Evolutionary conservation across 129 eudicot species (phyloP).

Genomic region (carrot (Daucus carota)): DNA sequence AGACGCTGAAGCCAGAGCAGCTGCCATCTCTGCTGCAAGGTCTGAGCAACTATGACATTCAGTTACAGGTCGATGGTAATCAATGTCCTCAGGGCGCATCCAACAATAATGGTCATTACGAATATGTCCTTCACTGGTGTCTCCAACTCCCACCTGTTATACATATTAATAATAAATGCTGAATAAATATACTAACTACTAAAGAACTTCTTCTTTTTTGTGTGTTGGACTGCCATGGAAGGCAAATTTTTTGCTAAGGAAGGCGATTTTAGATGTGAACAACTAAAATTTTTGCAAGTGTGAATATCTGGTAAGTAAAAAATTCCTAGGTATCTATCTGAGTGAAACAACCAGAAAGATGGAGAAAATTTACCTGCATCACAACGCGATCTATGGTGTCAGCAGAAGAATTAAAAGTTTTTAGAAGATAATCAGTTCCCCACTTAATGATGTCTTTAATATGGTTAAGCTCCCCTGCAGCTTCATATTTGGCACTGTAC

Average conservation of each 20-base stretch:
- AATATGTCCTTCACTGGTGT: no score
- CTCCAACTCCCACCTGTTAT: no score
- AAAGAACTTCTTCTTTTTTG: no score
- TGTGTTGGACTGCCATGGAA: not conserved
- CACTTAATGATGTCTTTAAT: conserved; percentile 82
- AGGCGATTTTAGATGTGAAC: not conserved
- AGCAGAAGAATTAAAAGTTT: conserved; percentile 75
- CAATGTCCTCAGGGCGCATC: no score
- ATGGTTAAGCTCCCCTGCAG: conserved; percentile 85
- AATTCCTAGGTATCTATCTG: not conserved
- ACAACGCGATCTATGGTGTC: conserved; percentile 62
- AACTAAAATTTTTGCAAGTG: no score
- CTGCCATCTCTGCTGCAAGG: no score
- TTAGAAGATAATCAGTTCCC: conserved; percentile 93
- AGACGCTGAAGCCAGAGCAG: no score
- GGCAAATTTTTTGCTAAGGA: no score
- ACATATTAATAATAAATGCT: not conserved
- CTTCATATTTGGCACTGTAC: conserved; percentile 83
- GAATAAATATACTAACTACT: not conserved
- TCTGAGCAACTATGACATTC: conserved; percentile 95
- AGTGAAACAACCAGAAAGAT: not conserved
- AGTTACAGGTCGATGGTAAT: no score
- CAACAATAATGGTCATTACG: no score
- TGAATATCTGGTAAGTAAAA: not conserved
- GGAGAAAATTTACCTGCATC: conserved; percentile 46